Evolutionary conservation across 768 basidiomycete genomes (phyloP).

Genomic region (Lactarius hengduanensis): DNA sequence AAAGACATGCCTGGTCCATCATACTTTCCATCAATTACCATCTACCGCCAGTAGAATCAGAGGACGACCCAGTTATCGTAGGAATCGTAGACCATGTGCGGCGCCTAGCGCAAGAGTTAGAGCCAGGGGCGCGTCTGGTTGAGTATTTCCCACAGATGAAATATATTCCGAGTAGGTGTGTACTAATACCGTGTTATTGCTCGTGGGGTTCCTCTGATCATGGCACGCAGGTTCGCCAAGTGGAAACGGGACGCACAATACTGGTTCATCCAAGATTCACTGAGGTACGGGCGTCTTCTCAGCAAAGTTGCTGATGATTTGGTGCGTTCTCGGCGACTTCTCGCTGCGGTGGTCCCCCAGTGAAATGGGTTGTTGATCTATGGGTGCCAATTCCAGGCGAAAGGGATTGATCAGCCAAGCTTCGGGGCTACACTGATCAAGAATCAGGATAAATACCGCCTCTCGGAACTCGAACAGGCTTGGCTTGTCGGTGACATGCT

Average conservation of each 20-base stretch:
- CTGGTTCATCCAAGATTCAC: no score
- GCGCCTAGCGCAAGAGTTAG: background rate
- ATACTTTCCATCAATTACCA: conserved; percentile 27
- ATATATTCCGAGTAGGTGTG: no score
- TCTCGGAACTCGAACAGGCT: conserved; percentile 18
- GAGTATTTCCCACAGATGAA: no score
- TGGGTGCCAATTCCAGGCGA: background rate
- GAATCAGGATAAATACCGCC: background rate
- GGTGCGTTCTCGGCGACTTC: background rate
- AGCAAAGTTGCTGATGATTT: no score
- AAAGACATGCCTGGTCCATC: conserved; percentile 34
- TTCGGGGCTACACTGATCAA: conserved; percentile 12
- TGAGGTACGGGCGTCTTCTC: no score
- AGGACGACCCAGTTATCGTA: conserved; percentile 5
- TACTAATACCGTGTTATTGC: no score
- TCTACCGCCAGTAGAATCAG: conserved; percentile 18
- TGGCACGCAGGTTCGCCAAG: no score
- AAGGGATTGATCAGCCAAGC: conserved; percentile 7
- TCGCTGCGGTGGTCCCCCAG: background rate
- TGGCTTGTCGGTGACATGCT: conserved; percentile 23
- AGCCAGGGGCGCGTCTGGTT: background rate
- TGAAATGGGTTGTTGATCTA: background rate
- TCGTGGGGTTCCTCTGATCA: no score
- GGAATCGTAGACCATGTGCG: background rate
- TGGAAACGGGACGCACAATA: no score